Evolutionary conservation across 2,329 filamentous ascomycete species (phyloP), one percentile per base, ranked within the genome.

Genomic region (Phialophora macrospora): DNA sequence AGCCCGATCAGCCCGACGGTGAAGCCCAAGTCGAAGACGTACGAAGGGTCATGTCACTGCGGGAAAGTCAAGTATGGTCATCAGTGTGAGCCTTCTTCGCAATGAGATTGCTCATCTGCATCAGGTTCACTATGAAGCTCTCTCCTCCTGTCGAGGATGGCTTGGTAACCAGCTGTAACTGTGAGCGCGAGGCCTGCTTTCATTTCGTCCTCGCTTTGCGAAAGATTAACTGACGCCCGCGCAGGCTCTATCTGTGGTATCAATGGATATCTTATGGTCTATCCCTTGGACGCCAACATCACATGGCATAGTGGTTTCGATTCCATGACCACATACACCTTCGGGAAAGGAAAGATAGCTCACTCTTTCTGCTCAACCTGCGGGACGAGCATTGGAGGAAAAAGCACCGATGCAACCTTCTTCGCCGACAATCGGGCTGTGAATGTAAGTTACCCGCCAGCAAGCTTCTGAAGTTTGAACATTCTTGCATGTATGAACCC

Each of bases 301-400:
- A 70, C 57, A 24, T 72, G 72, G 67, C 60, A 70, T 14, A 64
- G 66, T 20, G 65, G 67, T 14, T 67, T 68, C 12, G 69, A 74
- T 26, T 67, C 67, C n/a, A 64, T 75, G 52, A 76, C 71, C 34
- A 70, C 64, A 28, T 77, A 77, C 51, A 71, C 59, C 14, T 76
- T 75, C 56, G 72, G 70, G 6, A 64, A 72, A 2, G 67, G 72
- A 41, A 68, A 64, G 11, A 72, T 72, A 28, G 72, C 71, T 2
- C 74, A 77, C 51, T 73, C 71, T 5, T 77, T 77, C 55, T 77
- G 75, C 66, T 62, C 65, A 5, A 73, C 67, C 7, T 77, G 75
- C 48, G 75, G 75, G 2, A 73, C 74, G 1, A 75, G 72, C 54
- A 66, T 76, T 48, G 63, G 67, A 34, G 70, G 67, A 51, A 71